phyloP scores from a whole-genome alignment of 306 rosid genomes.

The Lithocarpus polystachyus region DNA sequence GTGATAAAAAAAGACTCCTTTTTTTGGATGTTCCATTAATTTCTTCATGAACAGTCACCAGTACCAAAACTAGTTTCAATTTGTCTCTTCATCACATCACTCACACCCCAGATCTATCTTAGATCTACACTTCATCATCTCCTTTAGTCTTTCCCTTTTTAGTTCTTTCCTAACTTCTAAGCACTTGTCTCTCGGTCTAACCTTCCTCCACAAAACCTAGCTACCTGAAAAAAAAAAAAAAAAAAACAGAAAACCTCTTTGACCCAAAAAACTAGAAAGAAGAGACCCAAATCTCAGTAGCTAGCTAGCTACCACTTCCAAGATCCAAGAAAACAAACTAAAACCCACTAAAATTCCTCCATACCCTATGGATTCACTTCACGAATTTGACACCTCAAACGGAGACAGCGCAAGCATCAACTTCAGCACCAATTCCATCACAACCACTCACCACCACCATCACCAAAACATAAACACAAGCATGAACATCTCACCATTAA shows the following conservation, averaged over 20 bases:
- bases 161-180: neutral
- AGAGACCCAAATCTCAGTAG: neutral
- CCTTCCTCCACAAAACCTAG: neutral
- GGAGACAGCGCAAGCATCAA: conserved; percentile 18
- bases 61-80: neutral
- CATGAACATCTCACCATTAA: neutral
- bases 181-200: neutral
- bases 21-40: neutral
- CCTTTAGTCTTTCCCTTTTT: neutral
- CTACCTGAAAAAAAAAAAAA: neutral
- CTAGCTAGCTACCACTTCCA: neutral
- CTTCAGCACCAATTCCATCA: conserved; percentile 1
- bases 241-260: neutral
- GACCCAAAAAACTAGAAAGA: neutral
- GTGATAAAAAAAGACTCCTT: neutral
- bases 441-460: too few species aligned
- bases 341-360: too few species aligned
- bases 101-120: neutral
- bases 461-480: neutral
- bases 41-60: neutral
- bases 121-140: neutral
- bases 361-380: conserved; percentile 46
- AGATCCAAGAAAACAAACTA: neutral
- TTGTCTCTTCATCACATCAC: neutral
- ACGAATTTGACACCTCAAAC: conserved; percentile 41